These are phyloP conservation scores for Ordospora pajunii DNA, from an alignment of 371 early-diverging fungal genomes.

Conservation along the genomic window DNA sequence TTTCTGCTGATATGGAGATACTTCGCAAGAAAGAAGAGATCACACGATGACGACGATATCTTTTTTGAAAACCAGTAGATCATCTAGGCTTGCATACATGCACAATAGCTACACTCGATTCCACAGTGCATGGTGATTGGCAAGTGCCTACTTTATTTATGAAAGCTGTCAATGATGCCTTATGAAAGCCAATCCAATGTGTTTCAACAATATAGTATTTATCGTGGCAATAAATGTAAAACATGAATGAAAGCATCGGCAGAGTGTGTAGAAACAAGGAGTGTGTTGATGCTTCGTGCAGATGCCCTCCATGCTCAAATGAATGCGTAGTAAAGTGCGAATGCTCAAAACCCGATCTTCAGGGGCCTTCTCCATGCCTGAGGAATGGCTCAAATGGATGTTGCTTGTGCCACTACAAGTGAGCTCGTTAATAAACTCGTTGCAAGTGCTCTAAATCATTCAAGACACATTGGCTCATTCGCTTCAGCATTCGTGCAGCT, in stretches of 20 bases:
- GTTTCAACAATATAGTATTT: too few species aligned
- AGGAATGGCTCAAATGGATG: background rate
- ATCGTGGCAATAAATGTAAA: too few species aligned
- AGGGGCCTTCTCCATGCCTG: background rate
- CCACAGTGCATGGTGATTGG: too few species aligned
- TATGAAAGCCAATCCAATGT: too few species aligned
- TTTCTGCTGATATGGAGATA: background rate
- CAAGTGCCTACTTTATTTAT: too few species aligned
- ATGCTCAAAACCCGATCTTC: background rate
- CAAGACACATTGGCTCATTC: background rate
- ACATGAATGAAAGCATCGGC: too few species aligned
- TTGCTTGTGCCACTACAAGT: background rate
- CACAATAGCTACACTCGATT: too few species aligned
- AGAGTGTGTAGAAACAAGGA: background rate
- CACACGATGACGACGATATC: background rate
- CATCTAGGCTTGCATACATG: too few species aligned
- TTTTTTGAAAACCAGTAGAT: background rate
- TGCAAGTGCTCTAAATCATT: background rate
- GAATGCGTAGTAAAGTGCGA: background rate
- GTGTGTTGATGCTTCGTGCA: background rate
- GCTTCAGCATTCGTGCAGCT: too few species aligned
- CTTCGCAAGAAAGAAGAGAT: background rate
- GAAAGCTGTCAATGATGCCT: too few species aligned
- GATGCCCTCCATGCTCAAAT: background rate
- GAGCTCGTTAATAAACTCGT: background rate